These are phyloP conservation scores for Rhodofomes roseus DNA, from an alignment of 1,284 basidiomycete genomes.

Conservation along the genomic window DNA sequence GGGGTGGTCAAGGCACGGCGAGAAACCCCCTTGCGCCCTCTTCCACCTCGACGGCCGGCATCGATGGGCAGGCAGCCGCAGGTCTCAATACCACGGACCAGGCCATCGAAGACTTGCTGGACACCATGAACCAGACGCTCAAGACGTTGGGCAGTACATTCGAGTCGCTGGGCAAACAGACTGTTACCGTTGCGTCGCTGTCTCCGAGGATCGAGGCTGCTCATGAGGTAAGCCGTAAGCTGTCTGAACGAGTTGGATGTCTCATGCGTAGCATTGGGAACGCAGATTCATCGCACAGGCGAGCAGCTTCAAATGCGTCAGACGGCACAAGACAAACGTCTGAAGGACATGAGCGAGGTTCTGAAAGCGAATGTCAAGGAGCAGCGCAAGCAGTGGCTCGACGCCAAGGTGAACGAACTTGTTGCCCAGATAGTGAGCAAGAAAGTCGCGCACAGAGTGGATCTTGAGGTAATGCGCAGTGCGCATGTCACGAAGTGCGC, in stretches of 20 bases:
- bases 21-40: background rate
- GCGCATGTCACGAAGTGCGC: background rate
- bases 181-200: conserved; percentile 38
- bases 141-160: conserved; percentile 37
- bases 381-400: conserved; percentile 28
- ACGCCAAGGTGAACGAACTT: conserved; percentile 31
- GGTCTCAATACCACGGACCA: conserved; percentile 28
- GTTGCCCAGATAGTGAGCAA: conserved; percentile 27
- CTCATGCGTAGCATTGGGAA: background rate
- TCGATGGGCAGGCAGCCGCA: background rate
- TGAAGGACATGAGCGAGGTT: conserved; percentile 30
- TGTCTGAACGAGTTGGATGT: background rate
- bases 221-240: conserved; percentile 34
- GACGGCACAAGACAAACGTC: conserved; percentile 33
- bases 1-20: background rate
- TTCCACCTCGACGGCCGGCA: background rate
- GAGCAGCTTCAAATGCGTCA: conserved; percentile 36
- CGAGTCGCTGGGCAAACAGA: conserved; percentile 41
- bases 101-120: conserved; percentile 39
- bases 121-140: conserved; percentile 41
- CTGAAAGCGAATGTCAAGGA: conserved; percentile 34
- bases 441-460: conserved; percentile 34
- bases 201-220: conserved; percentile 40
- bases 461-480: conserved; percentile 14
- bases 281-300: conserved; percentile 36